A percentile compares a stretch with the other conserved stretches of the same genome.
Conservation (phyloP, 169 alveolate species). For the Miamiensis avidus region DNA sequence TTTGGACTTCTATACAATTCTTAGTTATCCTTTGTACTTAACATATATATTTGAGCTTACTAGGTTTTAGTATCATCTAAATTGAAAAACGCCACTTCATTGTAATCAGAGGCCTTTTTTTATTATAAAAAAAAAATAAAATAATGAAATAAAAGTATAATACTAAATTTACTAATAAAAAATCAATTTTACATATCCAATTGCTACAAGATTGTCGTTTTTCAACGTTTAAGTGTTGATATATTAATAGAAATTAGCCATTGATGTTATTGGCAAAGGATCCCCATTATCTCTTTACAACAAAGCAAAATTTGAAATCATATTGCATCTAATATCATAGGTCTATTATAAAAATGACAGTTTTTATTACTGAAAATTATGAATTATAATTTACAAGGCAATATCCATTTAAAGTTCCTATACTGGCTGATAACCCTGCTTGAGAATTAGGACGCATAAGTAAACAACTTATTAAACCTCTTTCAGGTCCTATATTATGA, state of each 20-base stretch:
- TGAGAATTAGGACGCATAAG: background rate
- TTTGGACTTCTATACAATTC: background rate
- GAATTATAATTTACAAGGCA: background rate
- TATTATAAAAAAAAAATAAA: no score
- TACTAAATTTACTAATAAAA: no score
- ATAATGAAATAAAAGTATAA: no score
- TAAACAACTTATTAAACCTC: constrained; percentile 15
- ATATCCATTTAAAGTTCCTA: constrained; percentile 29
- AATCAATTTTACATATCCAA: no score
- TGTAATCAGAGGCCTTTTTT: constrained; percentile 16
- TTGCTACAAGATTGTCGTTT: background rate
- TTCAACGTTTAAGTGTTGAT: background rate
- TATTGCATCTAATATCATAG: constrained; percentile 24
- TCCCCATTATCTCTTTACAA: background rate
- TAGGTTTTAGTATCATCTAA: background rate
- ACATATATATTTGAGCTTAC: constrained; percentile 10
- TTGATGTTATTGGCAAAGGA: constrained; percentile 5
- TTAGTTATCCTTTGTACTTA: constrained; percentile 17
- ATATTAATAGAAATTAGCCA: constrained; percentile 7
- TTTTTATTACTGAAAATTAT: no score
- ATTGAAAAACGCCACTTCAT: constrained; percentile 19
- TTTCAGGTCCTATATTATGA: constrained; percentile 16
- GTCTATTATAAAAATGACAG: background rate
- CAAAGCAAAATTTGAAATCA: background rate
- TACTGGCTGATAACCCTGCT: background rate